Evolutionary conservation across 306 rosid genomes (phyloP), one percentile per base, ranked within the genome.

Genomic region (Fagus crenata): DNA sequence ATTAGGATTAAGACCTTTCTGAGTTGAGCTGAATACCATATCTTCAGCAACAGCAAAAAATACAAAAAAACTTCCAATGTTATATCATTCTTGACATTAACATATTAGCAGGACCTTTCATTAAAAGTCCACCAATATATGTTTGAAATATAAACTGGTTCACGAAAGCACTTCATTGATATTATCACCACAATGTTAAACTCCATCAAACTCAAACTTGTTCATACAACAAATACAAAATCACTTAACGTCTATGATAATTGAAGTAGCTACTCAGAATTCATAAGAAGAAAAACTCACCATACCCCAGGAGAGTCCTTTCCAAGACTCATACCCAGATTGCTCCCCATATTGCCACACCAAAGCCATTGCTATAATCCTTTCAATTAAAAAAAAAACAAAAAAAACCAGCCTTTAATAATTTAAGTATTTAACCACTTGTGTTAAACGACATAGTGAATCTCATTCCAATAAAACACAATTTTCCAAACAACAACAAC

Each of bases 271-370:
- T 3, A 39, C 49, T 15, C 28, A 65, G 51, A 37, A 15, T 17
- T 77, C 7, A 4, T n/a, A 6, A 71, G 46, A 39, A 65, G 73
- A 37, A 31, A 1, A 59, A 82, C 90, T 79, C 68, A 94, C 99
- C 99, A 92, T 95, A 7, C 92, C 98, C 99, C 97, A 95, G 58
- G 99, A 85, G 41, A 95, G 97, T 18, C 99, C 97, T 80, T 95
- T 95, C 99, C 99, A 90, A 41, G 97, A 80, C 64, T 91, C 75
- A 84, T 82, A 77, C 6, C 90, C 92, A 6, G 99, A 80, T 85
- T 86, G 90, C 22, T 95, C 96, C 5, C 92, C 97, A 39, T 95
- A 90, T 70, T 85, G 90, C 99, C 99, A 95, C 80, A 95, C 97
- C 96, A 92, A 89, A 72, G 85, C 90, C 99, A 95, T 95, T 43